These are phyloP conservation scores for Xylariaceae sp. DNA, from an alignment of 2,329 filamentous ascomycete species.

Conservation along the genomic window DNA sequence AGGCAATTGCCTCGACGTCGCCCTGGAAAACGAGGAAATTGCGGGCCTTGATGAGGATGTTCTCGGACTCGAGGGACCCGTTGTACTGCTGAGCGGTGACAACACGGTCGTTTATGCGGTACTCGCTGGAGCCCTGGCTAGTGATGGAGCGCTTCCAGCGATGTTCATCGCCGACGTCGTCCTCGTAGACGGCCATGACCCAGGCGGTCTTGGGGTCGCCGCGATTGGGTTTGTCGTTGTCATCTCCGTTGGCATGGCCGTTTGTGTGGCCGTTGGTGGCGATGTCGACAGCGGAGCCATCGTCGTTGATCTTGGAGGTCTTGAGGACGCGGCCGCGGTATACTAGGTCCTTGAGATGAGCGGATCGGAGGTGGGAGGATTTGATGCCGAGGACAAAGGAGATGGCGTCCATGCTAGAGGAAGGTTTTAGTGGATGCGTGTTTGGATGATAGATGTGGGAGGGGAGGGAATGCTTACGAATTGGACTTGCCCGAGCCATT, in stretches of 20 bases:
- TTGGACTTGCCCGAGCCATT: slow-evolving; percentile 99
- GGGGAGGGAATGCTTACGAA: slow-evolving; percentile 57
- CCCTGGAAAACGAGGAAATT: slow-evolving; percentile 99
- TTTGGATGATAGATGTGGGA: slow-evolving; percentile 20
- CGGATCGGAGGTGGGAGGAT: slow-evolving; percentile 93
- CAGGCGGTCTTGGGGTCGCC: slow-evolving; percentile 90
- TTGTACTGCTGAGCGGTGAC: slow-evolving; percentile 94
- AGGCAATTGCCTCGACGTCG: slow-evolving; percentile 94
- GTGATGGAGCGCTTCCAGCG: slow-evolving; percentile 96
- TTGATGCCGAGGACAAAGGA: slow-evolving; percentile 99
- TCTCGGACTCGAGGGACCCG: slow-evolving; percentile 83
- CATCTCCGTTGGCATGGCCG: slow-evolving; percentile 58
- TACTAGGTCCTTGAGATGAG: slow-evolving; percentile 88
- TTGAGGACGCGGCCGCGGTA: slow-evolving; percentile 93
- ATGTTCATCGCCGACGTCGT: slow-evolving; percentile 92
- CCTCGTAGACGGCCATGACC: slow-evolving; percentile 99
- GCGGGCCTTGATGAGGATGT: slow-evolving; percentile 94
- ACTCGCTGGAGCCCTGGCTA: slow-evolving; percentile 82
- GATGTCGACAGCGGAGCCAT: slow-evolving; percentile 66
- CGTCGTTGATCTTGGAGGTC: slow-evolving; percentile 87
- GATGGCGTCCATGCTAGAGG: slow-evolving; percentile 88
- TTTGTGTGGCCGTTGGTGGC: slow-evolving; percentile 58
- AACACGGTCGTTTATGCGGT: slow-evolving; percentile 88
- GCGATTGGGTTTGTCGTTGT: slow-evolving; percentile 61
- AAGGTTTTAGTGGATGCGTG: background rate